Conservation (phyloP, 495 filamentous ascomycete species). For the Aspergillus olivimuriae region DNA sequence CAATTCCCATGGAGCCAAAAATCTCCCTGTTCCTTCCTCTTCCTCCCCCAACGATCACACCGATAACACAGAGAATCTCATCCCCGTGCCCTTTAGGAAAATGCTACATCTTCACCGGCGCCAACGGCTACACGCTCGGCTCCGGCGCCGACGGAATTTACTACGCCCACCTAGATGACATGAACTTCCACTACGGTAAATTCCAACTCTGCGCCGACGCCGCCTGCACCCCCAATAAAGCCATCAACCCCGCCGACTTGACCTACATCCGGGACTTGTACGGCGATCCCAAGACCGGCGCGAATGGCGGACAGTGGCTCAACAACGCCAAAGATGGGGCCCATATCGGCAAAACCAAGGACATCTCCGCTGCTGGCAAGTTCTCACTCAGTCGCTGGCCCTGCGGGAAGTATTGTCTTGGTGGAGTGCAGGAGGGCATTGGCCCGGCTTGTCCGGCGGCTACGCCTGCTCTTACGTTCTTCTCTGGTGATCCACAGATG, state of each 20-base stretch:
- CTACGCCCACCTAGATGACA: slow-evolving; percentile 1
- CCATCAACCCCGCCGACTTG: slow-evolving; percentile 5
- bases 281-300: slow-evolving; percentile 2
- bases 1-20: too few relatives aligned
- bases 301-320: slow-evolving; percentile 2
- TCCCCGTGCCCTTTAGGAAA: background rate
- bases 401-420: slow-evolving; percentile 7
- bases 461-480: slow-evolving; percentile 6
- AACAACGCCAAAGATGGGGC: slow-evolving; percentile 3
- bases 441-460: slow-evolving; percentile 2
- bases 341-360: slow-evolving; percentile 5
- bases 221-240: background rate
- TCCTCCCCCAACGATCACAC: background rate
- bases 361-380: slow-evolving; percentile 3
- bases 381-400: slow-evolving; percentile 7
- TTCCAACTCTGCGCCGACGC: slow-evolving; percentile 9
- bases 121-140: slow-evolving; percentile 6
- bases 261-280: slow-evolving; percentile 6
- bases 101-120: slow-evolving; percentile 8
- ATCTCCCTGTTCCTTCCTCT: background rate
- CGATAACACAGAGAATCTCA: background rate
- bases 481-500: slow-evolving; percentile 4
- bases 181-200: slow-evolving; percentile 3
- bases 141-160: slow-evolving; percentile 3
- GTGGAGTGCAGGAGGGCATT: slow-evolving; percentile 1